These are phyloP conservation scores for Vitis vinifera DNA, from an alignment of 164 flowering plant genomes.

Conservation along the genomic window DNA sequence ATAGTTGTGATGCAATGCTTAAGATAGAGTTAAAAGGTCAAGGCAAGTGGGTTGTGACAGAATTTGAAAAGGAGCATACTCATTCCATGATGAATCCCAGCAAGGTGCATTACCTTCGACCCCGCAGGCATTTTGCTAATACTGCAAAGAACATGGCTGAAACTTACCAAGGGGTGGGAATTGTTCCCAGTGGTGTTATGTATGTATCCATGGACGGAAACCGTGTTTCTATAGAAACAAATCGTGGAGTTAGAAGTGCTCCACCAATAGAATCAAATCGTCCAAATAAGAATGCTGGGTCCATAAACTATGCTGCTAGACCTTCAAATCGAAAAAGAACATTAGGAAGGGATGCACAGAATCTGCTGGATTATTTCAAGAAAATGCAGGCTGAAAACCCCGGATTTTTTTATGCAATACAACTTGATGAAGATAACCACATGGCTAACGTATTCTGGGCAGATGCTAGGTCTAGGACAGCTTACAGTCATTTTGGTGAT, in stretches of 20 bases:
- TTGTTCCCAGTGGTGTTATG: constrained; percentile 55
- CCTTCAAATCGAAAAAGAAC: constrained; percentile 40
- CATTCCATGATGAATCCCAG: constrained; percentile 57
- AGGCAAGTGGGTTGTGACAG: constrained; percentile 65
- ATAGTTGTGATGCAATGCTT: constrained; percentile 68
- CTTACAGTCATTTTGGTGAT: constrained; percentile 66
- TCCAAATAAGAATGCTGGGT: constrained; percentile 19
- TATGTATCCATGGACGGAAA: constrained; percentile 58
- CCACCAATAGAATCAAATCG: constrained; percentile 38
- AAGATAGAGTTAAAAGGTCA: constrained; percentile 49
- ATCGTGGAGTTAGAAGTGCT: constrained; percentile 29
- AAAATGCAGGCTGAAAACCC: constrained; percentile 69
- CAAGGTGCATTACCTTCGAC: constrained; percentile 59
- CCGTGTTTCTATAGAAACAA: constrained; percentile 35
- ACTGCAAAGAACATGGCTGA: constrained; percentile 44
- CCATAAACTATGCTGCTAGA: constrained; percentile 32
- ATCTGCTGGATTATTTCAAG: constrained; percentile 61
- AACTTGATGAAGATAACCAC: constrained; percentile 57
- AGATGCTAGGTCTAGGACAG: constrained; percentile 62
- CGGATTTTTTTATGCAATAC: constrained; percentile 65
- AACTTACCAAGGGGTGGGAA: constrained; percentile 30
- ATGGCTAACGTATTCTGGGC: constrained; percentile 67
- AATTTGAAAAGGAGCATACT: constrained; percentile 72
- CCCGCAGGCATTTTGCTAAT: constrained; percentile 67
- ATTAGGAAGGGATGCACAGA: constrained; percentile 66